These are phyloP conservation scores for Penicillium cataractarum DNA, from an alignment of 495 filamentous ascomycete genomes.

Conservation along the genomic window DNA sequence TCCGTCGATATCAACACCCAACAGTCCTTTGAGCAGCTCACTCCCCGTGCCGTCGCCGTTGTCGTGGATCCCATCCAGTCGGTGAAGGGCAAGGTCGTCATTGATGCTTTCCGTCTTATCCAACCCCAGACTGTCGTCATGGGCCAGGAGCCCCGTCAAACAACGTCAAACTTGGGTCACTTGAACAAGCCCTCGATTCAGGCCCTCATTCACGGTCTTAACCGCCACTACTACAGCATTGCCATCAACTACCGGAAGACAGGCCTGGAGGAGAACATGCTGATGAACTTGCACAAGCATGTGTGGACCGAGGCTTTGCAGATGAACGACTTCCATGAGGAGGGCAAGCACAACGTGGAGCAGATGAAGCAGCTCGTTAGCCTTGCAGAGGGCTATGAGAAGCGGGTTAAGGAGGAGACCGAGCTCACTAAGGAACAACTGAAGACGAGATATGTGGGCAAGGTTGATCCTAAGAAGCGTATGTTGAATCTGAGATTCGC, in stretches of 20 bases:
- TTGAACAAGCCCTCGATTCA: slow-evolving; percentile 99
- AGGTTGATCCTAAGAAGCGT: slow-evolving; percentile 98
- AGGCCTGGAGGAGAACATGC: slow-evolving; percentile 96
- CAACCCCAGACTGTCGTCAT: slow-evolving; percentile 98
- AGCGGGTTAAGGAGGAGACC: slow-evolving; percentile 96
- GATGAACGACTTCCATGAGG: slow-evolving; percentile 93
- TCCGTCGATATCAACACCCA: slow-evolving; percentile 99
- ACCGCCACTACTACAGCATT: slow-evolving; percentile 98
- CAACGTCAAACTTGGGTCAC: slow-evolving; percentile 95
- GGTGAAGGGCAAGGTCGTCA: slow-evolving; percentile 99
- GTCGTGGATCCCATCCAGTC: slow-evolving; percentile 99
- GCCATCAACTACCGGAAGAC: slow-evolving; percentile 98
- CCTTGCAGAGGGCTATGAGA: slow-evolving; percentile 95
- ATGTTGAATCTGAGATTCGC: slow-evolving; percentile 30
- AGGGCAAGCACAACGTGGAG: slow-evolving; percentile 81
- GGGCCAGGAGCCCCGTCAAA: slow-evolving; percentile 97
- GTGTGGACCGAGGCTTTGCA: slow-evolving; percentile 97
- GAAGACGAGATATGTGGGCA: slow-evolving; percentile 98
- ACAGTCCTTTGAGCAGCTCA: slow-evolving; percentile 98
- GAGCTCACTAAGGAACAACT: slow-evolving; percentile 96
- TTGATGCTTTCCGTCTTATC: slow-evolving; percentile 98
- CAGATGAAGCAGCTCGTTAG: slow-evolving; percentile 83
- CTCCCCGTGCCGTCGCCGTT: slow-evolving; percentile 92
- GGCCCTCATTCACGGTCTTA: slow-evolving; percentile 97
- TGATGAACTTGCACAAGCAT: slow-evolving; percentile 99